Base-by-base conservation (phyloP, 371 early-diverging fungal genomes). In the Gilbertella persicaria region DNA sequence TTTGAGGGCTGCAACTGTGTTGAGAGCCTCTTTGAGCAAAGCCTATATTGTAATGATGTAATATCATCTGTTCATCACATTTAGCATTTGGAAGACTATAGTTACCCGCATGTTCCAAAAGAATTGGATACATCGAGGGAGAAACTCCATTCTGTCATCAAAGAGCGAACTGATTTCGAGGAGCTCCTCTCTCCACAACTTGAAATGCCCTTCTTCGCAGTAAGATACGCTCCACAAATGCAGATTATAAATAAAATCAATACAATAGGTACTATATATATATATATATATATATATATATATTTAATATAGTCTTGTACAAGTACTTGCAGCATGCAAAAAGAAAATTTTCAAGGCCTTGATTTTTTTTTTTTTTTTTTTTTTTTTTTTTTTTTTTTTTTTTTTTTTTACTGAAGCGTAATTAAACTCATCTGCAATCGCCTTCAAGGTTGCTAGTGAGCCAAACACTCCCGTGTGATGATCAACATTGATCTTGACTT, bases 1-100 rank as follows among this genome's bases (percentile, higher is more conserved):
- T 41, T 29, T 41, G 30, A 50, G 42, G 30, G 36, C 17, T 49
- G 39, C 16, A 38, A 49, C n/a, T 49, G 49, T 49, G 36, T 38
- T 25, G 10, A 35, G 38, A 49, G 36, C 30, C 37, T 37, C 37
- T 23, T 47, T 36, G 21, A 47, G 13, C 47, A 47, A 47, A 35
- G 47, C 36, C 23, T 47, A 47, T 47, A 47, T 36, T 47, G 20
- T 35, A 47, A 47, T 35, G 20, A 47, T 21, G 24, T 35, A 47
- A 36, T 36, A 47, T 47, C 29, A 47, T 47, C 23, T 47, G 20
- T 47, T 47, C 24, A 19, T 47, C 37, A 36, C 36, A 47, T 36
- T 47, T 36, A 21, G 36, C 33, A 47, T 47, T 47, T 36, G 33
- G 10, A 47, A 35, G 20, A 35, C 37, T 43, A 43, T 43, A 43